Evolutionary conservation across 352 stramenopile genomes (phyloP).

Genomic region (Pythium folliculosum): DNA sequence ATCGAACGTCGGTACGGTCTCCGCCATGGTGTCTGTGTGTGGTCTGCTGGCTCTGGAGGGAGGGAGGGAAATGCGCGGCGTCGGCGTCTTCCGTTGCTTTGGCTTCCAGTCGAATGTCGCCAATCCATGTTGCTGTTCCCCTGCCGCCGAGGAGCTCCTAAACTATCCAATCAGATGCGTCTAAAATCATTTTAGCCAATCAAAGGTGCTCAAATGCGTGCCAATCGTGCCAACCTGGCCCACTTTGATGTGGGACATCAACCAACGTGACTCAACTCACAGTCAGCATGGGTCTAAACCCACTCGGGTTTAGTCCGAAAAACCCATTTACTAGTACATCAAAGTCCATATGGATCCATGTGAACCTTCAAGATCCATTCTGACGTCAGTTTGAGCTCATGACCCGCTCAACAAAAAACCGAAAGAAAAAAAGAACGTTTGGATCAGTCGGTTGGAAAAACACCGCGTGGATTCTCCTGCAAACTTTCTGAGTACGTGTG

Average conservation of each 20-base stretch:
- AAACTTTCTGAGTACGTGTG: background rate
- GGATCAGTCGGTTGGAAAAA: background rate
- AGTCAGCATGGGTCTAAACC: background rate
- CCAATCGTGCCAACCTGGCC: constrained; percentile 17
- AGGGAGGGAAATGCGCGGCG: background rate
- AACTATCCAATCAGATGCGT: constrained; percentile 32
- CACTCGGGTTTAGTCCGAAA: background rate
- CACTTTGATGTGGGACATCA: constrained; percentile 15
- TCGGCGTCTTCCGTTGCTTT: background rate
- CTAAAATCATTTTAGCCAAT: constrained; percentile 30
- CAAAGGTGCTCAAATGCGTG: constrained; percentile 15
- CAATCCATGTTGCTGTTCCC: constrained; percentile 25
- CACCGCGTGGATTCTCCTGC: background rate
- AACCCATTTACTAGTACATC: no score
- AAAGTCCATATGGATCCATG: constrained; percentile 7
- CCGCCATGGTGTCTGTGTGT: constrained; percentile 26
- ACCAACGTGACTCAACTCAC: background rate
- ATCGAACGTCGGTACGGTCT: constrained; percentile 59
- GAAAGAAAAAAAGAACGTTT: constrained; percentile 14
- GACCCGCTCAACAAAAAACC: constrained; percentile 2
- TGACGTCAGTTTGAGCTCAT: constrained; percentile 1
- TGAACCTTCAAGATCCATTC: constrained; percentile 6
- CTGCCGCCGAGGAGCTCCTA: background rate
- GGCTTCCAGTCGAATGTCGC: constrained; percentile 21
- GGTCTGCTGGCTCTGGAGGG: background rate